These are phyloP conservation scores for Eutrema yunnanense DNA, from an alignment of 345 rosid genomes.

Conservation along the genomic window DNA sequence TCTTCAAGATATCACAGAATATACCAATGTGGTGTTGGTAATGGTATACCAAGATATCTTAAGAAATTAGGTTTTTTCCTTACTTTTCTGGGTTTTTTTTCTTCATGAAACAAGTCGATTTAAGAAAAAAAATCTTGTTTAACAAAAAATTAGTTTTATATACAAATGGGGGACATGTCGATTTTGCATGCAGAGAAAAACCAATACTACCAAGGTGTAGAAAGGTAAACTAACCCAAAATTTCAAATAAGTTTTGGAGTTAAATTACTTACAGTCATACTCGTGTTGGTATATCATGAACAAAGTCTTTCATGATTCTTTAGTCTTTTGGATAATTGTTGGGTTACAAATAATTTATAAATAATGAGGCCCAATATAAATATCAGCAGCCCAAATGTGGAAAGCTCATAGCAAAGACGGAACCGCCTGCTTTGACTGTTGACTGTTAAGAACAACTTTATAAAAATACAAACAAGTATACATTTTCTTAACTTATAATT, in stretches of 20 bases:
- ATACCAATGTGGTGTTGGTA: no score
- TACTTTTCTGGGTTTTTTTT: no score
- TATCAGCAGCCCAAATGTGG: neutral
- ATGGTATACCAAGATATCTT: no score
- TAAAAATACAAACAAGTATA: neutral
- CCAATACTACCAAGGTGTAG: no score
- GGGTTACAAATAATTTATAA: neutral
- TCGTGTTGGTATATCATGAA: neutral
- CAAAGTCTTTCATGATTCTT: neutral
- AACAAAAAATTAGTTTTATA: no score
- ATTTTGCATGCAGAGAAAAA: no score
- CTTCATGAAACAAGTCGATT: no score
- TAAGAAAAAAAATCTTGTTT: no score
- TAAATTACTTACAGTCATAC: neutral
- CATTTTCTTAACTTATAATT: neutral
- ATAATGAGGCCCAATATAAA: neutral
- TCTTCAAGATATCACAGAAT: no score
- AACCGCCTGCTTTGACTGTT: conserved; percentile 17
- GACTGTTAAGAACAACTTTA: neutral
- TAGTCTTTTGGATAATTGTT: neutral
- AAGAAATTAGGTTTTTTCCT: no score
- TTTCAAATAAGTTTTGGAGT: neutral
- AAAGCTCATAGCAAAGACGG: neutral
- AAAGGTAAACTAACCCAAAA: neutral
- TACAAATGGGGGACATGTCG: no score